phyloP scores from a whole-genome alignment of 2,329 filamentous ascomycete species.

The Neonectria hederae region DNA sequence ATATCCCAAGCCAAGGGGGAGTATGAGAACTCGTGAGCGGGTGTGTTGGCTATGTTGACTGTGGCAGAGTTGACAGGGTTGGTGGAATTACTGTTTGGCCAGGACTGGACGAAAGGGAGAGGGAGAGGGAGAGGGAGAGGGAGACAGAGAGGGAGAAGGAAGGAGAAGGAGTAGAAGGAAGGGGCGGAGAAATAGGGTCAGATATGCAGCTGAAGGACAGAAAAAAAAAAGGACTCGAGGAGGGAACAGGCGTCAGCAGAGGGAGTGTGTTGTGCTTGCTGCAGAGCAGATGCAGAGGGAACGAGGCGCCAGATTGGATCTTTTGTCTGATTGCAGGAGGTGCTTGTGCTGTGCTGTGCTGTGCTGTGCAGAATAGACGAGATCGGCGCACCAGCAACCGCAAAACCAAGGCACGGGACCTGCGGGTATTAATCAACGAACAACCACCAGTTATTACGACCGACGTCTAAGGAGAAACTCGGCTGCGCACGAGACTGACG shows the following conservation, averaged over 20 bases:
- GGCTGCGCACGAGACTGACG: slow-evolving; percentile 22
- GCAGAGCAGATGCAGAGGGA: slow-evolving; percentile 13
- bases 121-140: background rate
- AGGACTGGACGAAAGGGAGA: background rate
- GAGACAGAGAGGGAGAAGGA: slow-evolving; percentile 5
- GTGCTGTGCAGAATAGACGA: slow-evolving; percentile 2
- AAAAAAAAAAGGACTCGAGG: slow-evolving; percentile 24
- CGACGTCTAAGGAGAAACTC: background rate
- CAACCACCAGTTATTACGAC: background rate
- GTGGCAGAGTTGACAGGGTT: slow-evolving; percentile 9
- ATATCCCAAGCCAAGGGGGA: slow-evolving; percentile 10
- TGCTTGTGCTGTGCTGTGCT: background rate
- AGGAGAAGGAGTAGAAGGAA: slow-evolving; percentile 20
- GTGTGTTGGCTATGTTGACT: slow-evolving; percentile 14
- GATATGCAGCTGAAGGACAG: background rate
- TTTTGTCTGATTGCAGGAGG: slow-evolving; percentile 3
- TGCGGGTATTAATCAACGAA: slow-evolving; percentile 21
- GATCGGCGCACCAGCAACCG: slow-evolving; percentile 3
- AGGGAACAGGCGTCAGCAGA: slow-evolving; percentile 13
- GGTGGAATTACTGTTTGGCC: slow-evolving; percentile 16
- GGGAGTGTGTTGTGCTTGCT: slow-evolving; percentile 4
- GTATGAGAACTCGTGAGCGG: slow-evolving; percentile 4
- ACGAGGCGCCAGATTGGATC: slow-evolving; percentile 14
- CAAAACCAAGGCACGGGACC: slow-evolving; percentile 9
- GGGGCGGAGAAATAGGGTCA: slow-evolving; percentile 12